phyloP scores from a whole-genome alignment of 2,329 filamentous ascomycete genomes.

The Septoria linicola region DNA sequence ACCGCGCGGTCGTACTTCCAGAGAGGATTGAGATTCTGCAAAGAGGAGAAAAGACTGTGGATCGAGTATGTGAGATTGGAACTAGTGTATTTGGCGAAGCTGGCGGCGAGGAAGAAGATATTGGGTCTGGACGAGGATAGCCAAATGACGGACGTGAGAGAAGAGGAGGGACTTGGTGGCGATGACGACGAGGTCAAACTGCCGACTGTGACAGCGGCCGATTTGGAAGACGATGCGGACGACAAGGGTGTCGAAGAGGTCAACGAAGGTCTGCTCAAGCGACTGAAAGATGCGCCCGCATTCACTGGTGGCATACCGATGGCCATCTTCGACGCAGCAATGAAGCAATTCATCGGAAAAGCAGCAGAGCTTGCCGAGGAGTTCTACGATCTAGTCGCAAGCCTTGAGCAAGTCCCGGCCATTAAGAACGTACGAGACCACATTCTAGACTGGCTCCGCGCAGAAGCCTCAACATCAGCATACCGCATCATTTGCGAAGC shows the following conservation, averaged over 20 bases:
- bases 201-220: conserved; percentile 61
- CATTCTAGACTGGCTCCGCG: conserved; percentile 63
- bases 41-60: conserved; percentile 71
- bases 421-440: conserved; percentile 68
- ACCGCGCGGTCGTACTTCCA: conserved; percentile 83
- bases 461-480: conserved; percentile 53
- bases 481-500: conserved; percentile 67
- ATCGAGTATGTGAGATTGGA: conserved; percentile 87
- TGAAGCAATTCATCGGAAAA: conserved; percentile 71
- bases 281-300: conserved; percentile 70
- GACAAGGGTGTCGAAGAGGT: conserved; percentile 51
- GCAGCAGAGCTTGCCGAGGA: conserved; percentile 61
- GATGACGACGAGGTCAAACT: conserved; percentile 59
- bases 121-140: conserved; percentile 59
- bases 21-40: conserved; percentile 86
- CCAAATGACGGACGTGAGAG: conserved; percentile 44
- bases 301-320: conserved; percentile 90
- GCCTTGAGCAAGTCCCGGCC: conserved; percentile 66
- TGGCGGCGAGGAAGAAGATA: conserved; percentile 70
- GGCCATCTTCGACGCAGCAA: conserved; percentile 84
- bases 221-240: conserved; percentile 50
- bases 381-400: conserved; percentile 78
- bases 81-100: conserved; percentile 84
- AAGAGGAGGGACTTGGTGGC: conserved; percentile 39
- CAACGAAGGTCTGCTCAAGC: conserved; percentile 59